These are phyloP conservation scores for Xerocomus amazonicus DNA, from an alignment of 1,284 basidiomycete species.

Conservation along the genomic window DNA sequence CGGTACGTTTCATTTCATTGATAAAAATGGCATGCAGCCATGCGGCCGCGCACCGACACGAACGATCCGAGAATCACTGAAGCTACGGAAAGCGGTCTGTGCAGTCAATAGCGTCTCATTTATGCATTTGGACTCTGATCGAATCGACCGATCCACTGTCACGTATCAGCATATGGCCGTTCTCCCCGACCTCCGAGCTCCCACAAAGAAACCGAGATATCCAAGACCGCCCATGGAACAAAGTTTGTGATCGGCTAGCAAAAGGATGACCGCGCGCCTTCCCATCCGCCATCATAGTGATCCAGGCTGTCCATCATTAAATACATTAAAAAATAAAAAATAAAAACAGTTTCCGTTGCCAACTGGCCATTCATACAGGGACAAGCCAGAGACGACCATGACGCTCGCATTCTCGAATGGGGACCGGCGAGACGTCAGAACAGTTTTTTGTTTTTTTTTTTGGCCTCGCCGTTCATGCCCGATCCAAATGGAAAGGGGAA, in stretches of 20 bases:
- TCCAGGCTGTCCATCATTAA: background rate
- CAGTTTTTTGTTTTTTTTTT: background rate
- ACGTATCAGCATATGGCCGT: too few species aligned
- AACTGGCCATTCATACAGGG: background rate
- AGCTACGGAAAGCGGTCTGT: too few species aligned
- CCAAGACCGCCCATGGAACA: background rate
- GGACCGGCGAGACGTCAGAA: background rate
- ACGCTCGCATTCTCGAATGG: too few species aligned
- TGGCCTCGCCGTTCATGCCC: background rate
- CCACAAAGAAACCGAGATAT: background rate
- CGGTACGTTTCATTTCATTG: constrained; percentile 1
- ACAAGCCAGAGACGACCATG: background rate
- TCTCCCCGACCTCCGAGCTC: background rate
- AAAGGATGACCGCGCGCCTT: background rate
- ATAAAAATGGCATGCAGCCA: background rate
- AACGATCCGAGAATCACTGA: too few species aligned
- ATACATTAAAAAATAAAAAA: background rate
- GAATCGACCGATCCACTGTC: too few species aligned
- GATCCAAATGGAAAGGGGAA: background rate
- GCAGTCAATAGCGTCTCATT: too few species aligned
- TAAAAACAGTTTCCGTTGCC: background rate
- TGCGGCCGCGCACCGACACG: background rate
- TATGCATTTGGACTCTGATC: too few species aligned
- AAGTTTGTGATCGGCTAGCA: background rate
- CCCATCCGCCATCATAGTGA: background rate